Percentiles rank a stretch among this genome's conserved stretches.
Evolutionary conservation across 441 rosid species (phyloP).

Genomic region (Gossypium trilobum): DNA sequence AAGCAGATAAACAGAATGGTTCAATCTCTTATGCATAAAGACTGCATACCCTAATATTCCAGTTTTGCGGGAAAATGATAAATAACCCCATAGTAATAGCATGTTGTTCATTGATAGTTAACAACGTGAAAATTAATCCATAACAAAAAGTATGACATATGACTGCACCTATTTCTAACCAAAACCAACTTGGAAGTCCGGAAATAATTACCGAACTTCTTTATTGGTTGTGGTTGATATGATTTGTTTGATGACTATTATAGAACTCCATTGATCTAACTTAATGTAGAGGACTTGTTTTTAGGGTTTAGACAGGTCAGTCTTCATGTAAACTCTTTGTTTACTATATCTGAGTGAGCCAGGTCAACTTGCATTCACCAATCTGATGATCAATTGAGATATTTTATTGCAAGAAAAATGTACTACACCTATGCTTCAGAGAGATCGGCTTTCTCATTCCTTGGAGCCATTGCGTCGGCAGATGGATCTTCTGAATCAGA

Average conservation of each 20-base stretch:
- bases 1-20: too few species aligned
- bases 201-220: not conserved
- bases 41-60: not conserved
- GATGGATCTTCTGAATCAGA: constrained; percentile 45
- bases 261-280: not conserved
- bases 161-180: not conserved
- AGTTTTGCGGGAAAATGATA: not conserved
- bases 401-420: not conserved
- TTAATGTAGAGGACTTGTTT: not conserved
- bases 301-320: not conserved
- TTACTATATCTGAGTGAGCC: not conserved
- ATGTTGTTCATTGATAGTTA: not conserved
- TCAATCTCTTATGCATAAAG: too few species aligned
- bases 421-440: constrained; percentile 38
- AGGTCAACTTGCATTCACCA: not conserved
- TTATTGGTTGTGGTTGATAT: not conserved
- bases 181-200: not conserved
- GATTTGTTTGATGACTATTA: not conserved
- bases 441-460: constrained; percentile 40
- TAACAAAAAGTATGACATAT: not conserved
- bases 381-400: not conserved
- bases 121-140: not conserved
- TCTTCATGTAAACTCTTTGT: not conserved
- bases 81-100: not conserved
- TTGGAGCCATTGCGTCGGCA: constrained; percentile 26